These are phyloP conservation scores for Zygosaccharomyces rouxii DNA, from an alignment of 805 yeast genomes.

Conservation along the genomic window DNA sequence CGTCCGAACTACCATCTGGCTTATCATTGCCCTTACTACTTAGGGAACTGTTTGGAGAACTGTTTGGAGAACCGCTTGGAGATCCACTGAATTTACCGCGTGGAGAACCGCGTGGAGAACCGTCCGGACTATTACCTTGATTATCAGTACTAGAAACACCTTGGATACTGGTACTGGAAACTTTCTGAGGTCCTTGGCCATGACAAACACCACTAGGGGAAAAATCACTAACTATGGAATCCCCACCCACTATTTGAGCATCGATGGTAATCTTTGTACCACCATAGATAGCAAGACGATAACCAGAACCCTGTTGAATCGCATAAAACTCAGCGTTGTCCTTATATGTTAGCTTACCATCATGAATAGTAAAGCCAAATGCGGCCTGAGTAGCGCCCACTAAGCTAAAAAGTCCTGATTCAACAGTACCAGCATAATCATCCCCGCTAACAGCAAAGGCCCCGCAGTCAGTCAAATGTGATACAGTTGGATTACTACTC, in stretches of 20 bases:
- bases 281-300: constrained; percentile 8
- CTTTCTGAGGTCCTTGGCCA: background rate
- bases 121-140: no score
- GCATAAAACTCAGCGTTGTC: constrained; percentile 38
- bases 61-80: no score
- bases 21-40: no score
- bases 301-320: constrained; percentile 31
- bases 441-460: constrained; percentile 16
- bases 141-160: no score
- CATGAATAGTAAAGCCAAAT: constrained; percentile 38
- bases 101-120: no score
- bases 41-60: no score
- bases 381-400: constrained; percentile 27
- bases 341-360: constrained; percentile 37
- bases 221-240: background rate
- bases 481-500: background rate
- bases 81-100: no score
- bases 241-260: background rate
- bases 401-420: constrained; percentile 21
- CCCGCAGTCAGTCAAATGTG: background rate
- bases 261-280: background rate
- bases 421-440: constrained; percentile 28
- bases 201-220: background rate
- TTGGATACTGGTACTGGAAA: background rate
- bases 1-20: no score